Percentiles rank a stretch among this genome's conserved stretches.
Conservation (phyloP, 2,329 filamentous ascomycete genomes). For the Neopestalotiopsis rosae region DNA sequence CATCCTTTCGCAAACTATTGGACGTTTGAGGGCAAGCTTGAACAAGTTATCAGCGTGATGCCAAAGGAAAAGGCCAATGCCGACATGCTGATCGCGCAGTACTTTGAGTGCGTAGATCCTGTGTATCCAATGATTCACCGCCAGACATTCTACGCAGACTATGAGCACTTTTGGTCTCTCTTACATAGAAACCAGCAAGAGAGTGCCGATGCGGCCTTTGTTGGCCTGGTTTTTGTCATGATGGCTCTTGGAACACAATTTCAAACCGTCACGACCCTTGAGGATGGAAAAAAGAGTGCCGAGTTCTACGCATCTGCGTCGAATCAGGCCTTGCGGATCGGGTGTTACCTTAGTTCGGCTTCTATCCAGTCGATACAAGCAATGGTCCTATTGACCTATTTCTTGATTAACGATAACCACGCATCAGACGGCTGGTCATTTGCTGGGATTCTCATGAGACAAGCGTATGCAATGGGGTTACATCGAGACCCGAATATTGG, state of each 20-base stretch:
- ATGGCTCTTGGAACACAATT: constrained; percentile 82
- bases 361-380: constrained; percentile 76
- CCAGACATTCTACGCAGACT: constrained; percentile 77
- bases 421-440: constrained; percentile 85
- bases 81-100: constrained; percentile 69
- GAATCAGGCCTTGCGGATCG: constrained; percentile 77
- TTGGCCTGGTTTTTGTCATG: constrained; percentile 78
- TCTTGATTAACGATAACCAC: constrained; percentile 86
- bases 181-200: constrained; percentile 62
- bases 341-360: constrained; percentile 77
- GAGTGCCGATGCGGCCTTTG: constrained; percentile 68
- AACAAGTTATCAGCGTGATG: constrained; percentile 76
- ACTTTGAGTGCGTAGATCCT: constrained; percentile 76
- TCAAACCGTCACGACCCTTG: constrained; percentile 61
- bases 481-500: constrained; percentile 80
- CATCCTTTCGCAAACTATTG: constrained; percentile 86
- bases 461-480: constrained; percentile 82
- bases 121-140: constrained; percentile 83
- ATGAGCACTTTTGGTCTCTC: constrained; percentile 75
- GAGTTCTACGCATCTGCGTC: constrained; percentile 83
- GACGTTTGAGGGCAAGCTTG: constrained; percentile 77
- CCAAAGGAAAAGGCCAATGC: constrained; percentile 74
- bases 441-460: constrained; percentile 76
- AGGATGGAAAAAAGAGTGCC: constrained; percentile 74
- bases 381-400: constrained; percentile 84